Conservation (phyloP, 345 rosid genomes). For the Syzygium jambos region DNA sequence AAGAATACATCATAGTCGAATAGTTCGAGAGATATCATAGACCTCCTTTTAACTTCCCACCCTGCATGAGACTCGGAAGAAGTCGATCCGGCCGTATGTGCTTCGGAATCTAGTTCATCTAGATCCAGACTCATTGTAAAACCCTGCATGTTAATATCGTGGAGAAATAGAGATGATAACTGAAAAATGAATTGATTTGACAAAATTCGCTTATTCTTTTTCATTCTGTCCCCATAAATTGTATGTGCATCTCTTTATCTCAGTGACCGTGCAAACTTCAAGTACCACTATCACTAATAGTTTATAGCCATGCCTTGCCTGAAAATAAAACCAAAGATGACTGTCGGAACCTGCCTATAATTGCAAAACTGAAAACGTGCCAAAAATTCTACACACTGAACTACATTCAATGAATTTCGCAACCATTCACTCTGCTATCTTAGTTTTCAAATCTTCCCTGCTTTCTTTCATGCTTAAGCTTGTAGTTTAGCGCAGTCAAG, state of each 20-base stretch:
- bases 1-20: background rate
- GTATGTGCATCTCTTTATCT: background rate
- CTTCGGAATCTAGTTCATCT: background rate
- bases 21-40: background rate
- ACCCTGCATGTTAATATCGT: background rate
- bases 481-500: background rate
- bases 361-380: background rate
- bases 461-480: background rate
- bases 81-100: background rate
- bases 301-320: background rate
- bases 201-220: background rate
- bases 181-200: background rate
- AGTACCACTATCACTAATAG: background rate
- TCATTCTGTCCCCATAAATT: background rate
- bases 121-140: background rate
- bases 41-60: background rate
- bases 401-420: background rate
- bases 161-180: background rate
- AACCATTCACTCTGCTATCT: background rate
- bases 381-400: background rate
- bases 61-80: background rate
- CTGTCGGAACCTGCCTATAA: background rate
- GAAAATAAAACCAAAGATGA: background rate
- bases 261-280: background rate
- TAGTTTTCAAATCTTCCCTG: background rate